Percentiles rank a stretch among this genome's conserved stretches.
phyloP scores from a whole-genome alignment of 805 yeast species.

The Candida awuae region DNA sequence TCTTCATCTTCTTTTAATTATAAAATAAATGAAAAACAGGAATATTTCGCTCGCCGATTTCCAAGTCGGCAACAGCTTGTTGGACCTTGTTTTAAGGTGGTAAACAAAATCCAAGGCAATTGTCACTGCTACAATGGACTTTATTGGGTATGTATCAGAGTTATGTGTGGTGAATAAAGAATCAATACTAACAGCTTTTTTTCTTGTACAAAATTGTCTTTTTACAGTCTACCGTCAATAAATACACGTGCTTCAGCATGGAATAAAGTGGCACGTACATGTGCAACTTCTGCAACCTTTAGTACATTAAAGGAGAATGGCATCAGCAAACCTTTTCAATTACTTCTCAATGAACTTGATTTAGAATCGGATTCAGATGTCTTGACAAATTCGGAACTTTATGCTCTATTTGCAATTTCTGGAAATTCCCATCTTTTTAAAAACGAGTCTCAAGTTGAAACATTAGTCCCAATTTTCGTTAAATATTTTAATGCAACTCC shows the following conservation, averaged over 20 bases:
- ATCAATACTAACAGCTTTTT: not conserved
- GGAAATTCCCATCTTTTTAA: slow-evolving; percentile 32
- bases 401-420: slow-evolving; percentile 50
- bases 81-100: no score
- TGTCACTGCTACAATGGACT: slow-evolving; percentile 14
- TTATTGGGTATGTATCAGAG: slow-evolving; percentile 17
- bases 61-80: no score
- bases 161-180: not conserved
- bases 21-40: not conserved
- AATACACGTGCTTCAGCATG: slow-evolving; percentile 33
- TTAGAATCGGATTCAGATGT: not conserved
- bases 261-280: slow-evolving; percentile 28
- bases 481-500: slow-evolving; percentile 40
- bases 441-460: slow-evolving; percentile 33
- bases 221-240: slow-evolving; percentile 28
- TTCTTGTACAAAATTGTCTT: not conserved
- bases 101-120: no score
- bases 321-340: slow-evolving; percentile 19
- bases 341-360: slow-evolving; percentile 4
- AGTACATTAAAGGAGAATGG: slow-evolving; percentile 16
- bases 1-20: no score
- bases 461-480: slow-evolving; percentile 37
- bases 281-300: slow-evolving; percentile 21
- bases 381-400: slow-evolving; percentile 31
- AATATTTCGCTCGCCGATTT: not conserved